Percentiles rank a stretch among this genome's conserved stretches.
Conservation (phyloP, 2,329 filamentous ascomycete species). For the Colletotrichum orchidophilum region DNA sequence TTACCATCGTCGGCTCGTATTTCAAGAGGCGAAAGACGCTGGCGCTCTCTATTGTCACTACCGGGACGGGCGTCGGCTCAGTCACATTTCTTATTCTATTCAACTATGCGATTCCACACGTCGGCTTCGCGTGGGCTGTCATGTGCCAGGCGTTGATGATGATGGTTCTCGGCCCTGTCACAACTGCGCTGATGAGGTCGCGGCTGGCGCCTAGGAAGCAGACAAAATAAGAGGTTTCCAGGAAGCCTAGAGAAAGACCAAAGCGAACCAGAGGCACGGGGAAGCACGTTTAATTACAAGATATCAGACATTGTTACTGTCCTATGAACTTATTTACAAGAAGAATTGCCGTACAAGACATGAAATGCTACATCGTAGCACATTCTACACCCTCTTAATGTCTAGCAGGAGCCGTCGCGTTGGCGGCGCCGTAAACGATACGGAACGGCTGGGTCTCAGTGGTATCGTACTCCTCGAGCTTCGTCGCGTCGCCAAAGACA, state of each 20-base stretch:
- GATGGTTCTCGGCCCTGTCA: constrained; percentile 51
- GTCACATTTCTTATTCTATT: constrained; percentile 70
- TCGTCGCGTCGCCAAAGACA: constrained; percentile 58
- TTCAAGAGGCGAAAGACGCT: constrained; percentile 68
- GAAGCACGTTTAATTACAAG: not conserved
- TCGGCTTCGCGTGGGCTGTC: constrained; percentile 74
- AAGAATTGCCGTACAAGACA: constrained; percentile 5
- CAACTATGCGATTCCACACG: constrained; percentile 62
- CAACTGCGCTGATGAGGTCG: constrained; percentile 55
- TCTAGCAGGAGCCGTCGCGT: constrained; percentile 15
- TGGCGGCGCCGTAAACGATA: constrained; percentile 50
- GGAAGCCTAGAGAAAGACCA: not conserved
- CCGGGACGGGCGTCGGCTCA: constrained; percentile 69
- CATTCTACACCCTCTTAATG: not conserved
- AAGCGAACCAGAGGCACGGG: not conserved
- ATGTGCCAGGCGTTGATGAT: constrained; percentile 69
- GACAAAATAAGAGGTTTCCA: too few species aligned
- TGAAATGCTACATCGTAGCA: not conserved
- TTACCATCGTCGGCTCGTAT: constrained; percentile 67
- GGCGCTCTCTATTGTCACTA: constrained; percentile 67
- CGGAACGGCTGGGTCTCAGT: constrained; percentile 52
- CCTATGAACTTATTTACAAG: constrained; percentile 14
- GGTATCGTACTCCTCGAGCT: constrained; percentile 57
- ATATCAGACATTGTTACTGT: constrained; percentile 10
- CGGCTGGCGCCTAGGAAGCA: constrained; percentile 58